Evolutionary conservation across 306 rosid species (phyloP), one percentile per base, ranked within the genome.

Genomic region (Quercus mongolica): DNA sequence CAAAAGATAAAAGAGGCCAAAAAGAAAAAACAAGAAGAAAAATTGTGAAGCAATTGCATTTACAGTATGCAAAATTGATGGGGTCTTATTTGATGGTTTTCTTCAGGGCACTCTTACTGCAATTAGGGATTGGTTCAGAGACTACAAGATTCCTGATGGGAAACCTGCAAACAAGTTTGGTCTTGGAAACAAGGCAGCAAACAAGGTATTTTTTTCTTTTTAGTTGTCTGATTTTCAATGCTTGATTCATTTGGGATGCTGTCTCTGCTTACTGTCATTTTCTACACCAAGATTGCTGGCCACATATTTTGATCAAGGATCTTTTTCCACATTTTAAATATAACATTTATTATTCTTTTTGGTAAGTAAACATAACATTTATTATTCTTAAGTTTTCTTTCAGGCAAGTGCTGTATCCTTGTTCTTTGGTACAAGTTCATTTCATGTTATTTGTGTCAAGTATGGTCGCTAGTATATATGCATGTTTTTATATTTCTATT

Each of bases 111-210:
- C 97, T 61, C 91, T 94, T 75, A 90, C 94, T 77, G 96, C 97
- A 67, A 90, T 94, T 57, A 90, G 97, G 82, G 88, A 94, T 74
- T 94, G 98, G 97, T 94, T 94, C 82, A 89, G 98, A 87, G 98
- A 94, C 85, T 94, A 94, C 88, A 94, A 94, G 91, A 89, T 90
- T 78, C 98, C 98, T 65, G 98, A 94, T 82, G 98, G 98, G 75
- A 94, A 94, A 84, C 97, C 97, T 72, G 98, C 98, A 68, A 94
- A 94, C 88, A 90, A 81, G 77, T 94, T 94, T 88, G 98, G 98
- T 77, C 97, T 94, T 56, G 97, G 96, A 59, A 92, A 92, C 93
- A 80, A 87, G 82, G 92, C 98, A 30, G 93, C 91, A 62, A 81
- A 91, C 84, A 94, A 88, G 97, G 98, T 94, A 87, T 61, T 35